Conservation (phyloP, 495 filamentous ascomycete genomes). For the Trichoderma erinaceum region DNA sequence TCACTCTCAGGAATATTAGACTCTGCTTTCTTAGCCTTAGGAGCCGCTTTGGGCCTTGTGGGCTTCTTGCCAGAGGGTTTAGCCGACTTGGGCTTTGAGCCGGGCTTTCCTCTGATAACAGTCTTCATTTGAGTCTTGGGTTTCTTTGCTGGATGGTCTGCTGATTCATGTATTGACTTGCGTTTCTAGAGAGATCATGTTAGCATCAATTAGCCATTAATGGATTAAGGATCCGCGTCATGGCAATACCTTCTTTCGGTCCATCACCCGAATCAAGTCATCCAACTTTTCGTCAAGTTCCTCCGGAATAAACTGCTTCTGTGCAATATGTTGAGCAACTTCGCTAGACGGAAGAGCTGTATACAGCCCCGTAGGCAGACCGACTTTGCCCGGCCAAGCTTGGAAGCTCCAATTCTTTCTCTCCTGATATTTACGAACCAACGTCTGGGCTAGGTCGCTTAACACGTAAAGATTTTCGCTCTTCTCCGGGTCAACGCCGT, state of each 20-base stretch:
- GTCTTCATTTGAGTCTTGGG: constrained; percentile 26
- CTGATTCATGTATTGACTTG: constrained; percentile 38
- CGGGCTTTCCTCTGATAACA: constrained; percentile 31
- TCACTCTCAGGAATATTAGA: constrained; percentile 28
- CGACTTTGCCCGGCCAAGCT: constrained; percentile 73
- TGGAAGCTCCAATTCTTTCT: constrained; percentile 71
- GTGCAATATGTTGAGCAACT: constrained; percentile 73
- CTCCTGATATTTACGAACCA: constrained; percentile 78
- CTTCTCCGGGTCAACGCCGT: constrained; percentile 56
- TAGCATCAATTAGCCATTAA: not conserved
- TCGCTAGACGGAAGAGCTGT: constrained; percentile 64
- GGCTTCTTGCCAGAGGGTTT: constrained; percentile 22
- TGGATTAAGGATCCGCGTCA: not conserved
- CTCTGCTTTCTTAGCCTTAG: constrained; percentile 30
- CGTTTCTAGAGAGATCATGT: constrained; percentile 36
- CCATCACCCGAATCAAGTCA: constrained; percentile 48
- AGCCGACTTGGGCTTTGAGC: constrained; percentile 14
- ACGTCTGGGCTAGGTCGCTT: constrained; percentile 79
- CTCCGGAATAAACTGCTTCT: constrained; percentile 75
- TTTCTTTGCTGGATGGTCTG: constrained; percentile 32
- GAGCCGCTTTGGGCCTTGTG: constrained; percentile 24
- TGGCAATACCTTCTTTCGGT: constrained; percentile 48
- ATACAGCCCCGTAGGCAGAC: constrained; percentile 73
- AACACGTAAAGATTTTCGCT: constrained; percentile 74
- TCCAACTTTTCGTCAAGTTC: constrained; percentile 75